Evolutionary conservation across 2,329 filamentous ascomycete species (phyloP).

Genomic region (Peltaster fructicola): DNA sequence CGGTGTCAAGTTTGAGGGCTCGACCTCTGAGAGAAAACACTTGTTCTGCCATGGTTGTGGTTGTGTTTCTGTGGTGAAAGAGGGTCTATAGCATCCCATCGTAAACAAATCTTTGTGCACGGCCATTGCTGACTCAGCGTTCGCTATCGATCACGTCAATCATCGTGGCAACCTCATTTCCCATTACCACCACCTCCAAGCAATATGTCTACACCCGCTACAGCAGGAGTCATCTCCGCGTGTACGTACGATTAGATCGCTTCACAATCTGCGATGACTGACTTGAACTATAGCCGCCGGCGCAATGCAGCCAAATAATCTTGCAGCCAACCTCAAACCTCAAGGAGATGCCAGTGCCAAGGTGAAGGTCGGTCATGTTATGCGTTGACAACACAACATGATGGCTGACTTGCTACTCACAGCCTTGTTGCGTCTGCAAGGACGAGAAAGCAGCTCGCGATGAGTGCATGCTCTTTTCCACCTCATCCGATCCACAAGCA

Average conservation of each 20-base stretch:
- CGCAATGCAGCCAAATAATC: constrained; percentile 22
- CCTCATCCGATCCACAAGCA: constrained; percentile 58
- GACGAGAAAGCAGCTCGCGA: constrained; percentile 83
- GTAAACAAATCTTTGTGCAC: too few relatives aligned
- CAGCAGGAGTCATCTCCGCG: too few relatives aligned
- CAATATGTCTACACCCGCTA: too few relatives aligned
- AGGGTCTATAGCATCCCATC: too few relatives aligned
- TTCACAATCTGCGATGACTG: too few relatives aligned
- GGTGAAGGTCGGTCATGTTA: constrained; percentile 21
- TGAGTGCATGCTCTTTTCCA: constrained; percentile 98
- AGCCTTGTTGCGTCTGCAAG: constrained; percentile 98
- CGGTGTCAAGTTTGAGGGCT: constrained; percentile 80
- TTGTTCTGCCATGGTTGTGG: constrained; percentile 39
- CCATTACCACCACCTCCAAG: too few relatives aligned
- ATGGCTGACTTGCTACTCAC: constrained; percentile 3
- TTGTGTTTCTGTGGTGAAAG: neutral
- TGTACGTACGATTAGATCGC: too few relatives aligned
- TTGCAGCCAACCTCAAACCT: constrained; percentile 28
- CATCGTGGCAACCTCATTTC: too few relatives aligned
- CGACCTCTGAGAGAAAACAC: constrained; percentile 83
- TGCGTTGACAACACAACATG: constrained; percentile 3
- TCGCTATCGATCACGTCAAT: too few relatives aligned
- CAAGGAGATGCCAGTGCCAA: constrained; percentile 22
- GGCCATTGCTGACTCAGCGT: too few relatives aligned
- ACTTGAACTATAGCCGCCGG: constrained; percentile 3